phyloP scores from a whole-genome alignment of 495 filamentous ascomycete genomes.

The Podospora anserina region DNA sequence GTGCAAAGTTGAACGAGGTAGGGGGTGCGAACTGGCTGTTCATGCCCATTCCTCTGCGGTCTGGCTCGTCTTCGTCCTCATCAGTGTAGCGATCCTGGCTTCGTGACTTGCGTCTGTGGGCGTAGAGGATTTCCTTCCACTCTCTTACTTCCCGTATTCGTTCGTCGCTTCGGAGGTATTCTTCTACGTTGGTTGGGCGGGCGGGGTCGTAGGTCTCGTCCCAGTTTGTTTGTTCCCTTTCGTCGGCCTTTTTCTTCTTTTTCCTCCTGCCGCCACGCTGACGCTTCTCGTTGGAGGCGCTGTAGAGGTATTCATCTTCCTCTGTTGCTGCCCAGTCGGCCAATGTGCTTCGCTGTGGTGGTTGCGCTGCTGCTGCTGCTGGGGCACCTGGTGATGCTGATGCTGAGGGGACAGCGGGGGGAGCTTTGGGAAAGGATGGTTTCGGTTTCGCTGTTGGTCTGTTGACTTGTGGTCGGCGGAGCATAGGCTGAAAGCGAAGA shows the following conservation, averaged over 20 bases:
- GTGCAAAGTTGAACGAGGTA: conserved; percentile 63
- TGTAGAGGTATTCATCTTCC: conserved; percentile 60
- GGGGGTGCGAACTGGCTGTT: conserved; percentile 74
- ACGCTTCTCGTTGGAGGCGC: conserved; percentile 53
- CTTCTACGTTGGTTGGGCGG: conserved; percentile 78
- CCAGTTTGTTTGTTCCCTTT: conserved; percentile 70
- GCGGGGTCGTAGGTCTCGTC: conserved; percentile 89
- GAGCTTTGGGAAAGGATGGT: conserved; percentile 48
- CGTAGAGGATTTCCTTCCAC: conserved; percentile 84
- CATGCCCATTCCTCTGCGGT: conserved; percentile 45
- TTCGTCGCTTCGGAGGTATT: conserved; percentile 85
- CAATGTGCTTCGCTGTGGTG: conserved; percentile 59
- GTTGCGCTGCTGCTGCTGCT: conserved; percentile 5
- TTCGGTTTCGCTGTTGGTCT: conserved; percentile 67
- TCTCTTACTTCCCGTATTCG: conserved; percentile 73
- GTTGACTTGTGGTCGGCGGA: conserved; percentile 60
- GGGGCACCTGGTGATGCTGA: conserved; percentile 10
- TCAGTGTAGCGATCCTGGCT: conserved; percentile 51
- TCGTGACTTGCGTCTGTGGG: conserved; percentile 56
- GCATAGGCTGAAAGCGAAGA: conserved; percentile 79
- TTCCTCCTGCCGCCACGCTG: conserved; percentile 81
- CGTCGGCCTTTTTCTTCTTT: conserved; percentile 71
- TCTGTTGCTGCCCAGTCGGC: conserved; percentile 77
- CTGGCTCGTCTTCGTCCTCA: conserved; percentile 57
- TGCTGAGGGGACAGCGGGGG: conserved; percentile 24